These are phyloP conservation scores for Erythrophleum fordii DNA, from an alignment of 306 rosid genomes.

Conservation along the genomic window DNA sequence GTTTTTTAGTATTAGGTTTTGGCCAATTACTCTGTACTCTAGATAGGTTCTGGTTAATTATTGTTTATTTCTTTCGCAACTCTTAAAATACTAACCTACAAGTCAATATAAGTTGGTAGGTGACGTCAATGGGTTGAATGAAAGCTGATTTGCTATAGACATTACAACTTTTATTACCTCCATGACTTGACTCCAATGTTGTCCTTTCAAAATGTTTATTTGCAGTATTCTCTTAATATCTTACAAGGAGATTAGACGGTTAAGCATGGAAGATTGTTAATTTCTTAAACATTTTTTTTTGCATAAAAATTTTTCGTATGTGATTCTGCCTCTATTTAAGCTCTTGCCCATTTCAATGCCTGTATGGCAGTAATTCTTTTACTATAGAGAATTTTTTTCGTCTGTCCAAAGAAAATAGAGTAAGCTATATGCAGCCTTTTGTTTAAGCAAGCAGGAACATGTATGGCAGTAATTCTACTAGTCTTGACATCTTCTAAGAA, in stretches of 20 bases:
- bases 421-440: neutral
- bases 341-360: conserved; percentile 24
- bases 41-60: neutral
- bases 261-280: neutral
- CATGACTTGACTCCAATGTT: conserved; percentile 9
- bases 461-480: too few species aligned
- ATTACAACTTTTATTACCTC: conserved; percentile 3
- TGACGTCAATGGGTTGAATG: conserved; percentile 22
- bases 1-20: neutral
- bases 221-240: neutral
- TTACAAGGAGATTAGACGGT: neutral
- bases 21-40: neutral
- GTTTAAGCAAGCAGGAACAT: neutral
- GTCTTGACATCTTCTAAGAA: conserved; percentile 9
- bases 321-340: neutral
- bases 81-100: neutral
- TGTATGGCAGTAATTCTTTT: conserved; percentile 14
- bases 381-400: neutral
- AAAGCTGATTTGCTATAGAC: neutral
- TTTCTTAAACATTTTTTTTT: neutral
- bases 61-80: neutral
- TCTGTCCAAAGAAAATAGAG: neutral
- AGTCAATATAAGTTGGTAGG: neutral
- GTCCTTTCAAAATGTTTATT: conserved; percentile 22
- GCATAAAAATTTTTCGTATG: neutral